Base-by-base conservation (phyloP, 169 alveolate species). In the Besnoitia besnoiti region DNA sequence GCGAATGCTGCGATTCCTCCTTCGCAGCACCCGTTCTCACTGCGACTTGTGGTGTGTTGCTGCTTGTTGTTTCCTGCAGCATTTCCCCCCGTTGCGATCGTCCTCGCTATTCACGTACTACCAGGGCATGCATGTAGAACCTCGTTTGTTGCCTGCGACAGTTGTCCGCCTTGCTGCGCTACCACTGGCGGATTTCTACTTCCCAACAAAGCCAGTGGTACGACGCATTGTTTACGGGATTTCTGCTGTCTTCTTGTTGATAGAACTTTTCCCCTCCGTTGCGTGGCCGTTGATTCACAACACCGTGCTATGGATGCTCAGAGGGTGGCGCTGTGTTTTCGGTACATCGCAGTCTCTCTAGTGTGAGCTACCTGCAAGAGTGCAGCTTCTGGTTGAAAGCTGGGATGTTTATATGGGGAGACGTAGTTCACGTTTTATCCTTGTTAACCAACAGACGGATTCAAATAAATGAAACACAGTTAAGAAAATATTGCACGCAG, bases 141-240 rank as follows among this genome's bases (percentile, higher is more conserved):
- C 87, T 30, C 87, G 87, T 37, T 19, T 77, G 50, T 35, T 77
- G 61, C 87, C 87, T 77, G 50, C 87, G 39, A 77, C 87, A 2
- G 35, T 77, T 42, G 50, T 77, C 42, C 87, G 87, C 59, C 59
- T 77, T 10, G 87, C 61, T 39, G 87, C 87, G 61, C 61, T 77
- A 37, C 61, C 87, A n/a, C 59, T 77, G 42, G 87, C 35, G 30
- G 87, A 77, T 37, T 77, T 40, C 62, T 40, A 77, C 40, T 77
- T 77, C 59, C 87, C 87, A 14, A 40, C 87, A 8, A 77, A 35
- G 59, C 87, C 87, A 19, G 33, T 21, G 51, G 59, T 77, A 0
- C 27, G 87, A 30, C 50, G 59, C 35, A 37, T 46, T 40, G 59
- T 42, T 39, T 77, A 40, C 39, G 59, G 47, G 61, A 21, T 77